Percentiles rank a stretch among this genome's conserved stretches.
phyloP scores from a whole-genome alignment of 202 grass and related monocot species.

The Bolboschoenoplectus hybrid region DNA sequence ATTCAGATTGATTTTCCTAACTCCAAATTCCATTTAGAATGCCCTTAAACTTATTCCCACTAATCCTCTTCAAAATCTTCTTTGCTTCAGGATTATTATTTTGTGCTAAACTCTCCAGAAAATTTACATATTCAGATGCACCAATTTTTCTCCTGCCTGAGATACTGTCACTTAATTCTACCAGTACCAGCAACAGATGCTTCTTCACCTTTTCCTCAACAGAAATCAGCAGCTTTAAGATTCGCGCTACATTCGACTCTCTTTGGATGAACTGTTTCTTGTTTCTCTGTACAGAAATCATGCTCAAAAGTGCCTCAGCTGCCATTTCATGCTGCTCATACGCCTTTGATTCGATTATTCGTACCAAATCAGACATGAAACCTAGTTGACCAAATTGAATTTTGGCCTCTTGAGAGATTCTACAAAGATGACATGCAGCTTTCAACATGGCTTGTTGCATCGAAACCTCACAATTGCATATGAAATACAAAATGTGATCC shows the following conservation, averaged over 20 bases:
- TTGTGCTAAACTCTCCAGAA: conserved; percentile 76
- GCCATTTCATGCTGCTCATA: conserved; percentile 63
- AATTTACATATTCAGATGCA: conserved; percentile 68
- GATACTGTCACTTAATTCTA: conserved; percentile 60
- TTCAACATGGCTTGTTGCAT: conserved; percentile 70
- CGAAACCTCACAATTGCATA: conserved; percentile 52
- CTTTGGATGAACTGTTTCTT: conserved; percentile 71
- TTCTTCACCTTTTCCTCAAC: conserved; percentile 72
- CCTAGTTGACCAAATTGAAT: conserved; percentile 75
- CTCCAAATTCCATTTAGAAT: conserved; percentile 90
- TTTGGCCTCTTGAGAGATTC: conserved; percentile 59
- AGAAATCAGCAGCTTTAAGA: conserved; percentile 59
- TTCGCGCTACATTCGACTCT: conserved; percentile 51
- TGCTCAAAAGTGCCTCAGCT: conserved; percentile 62
- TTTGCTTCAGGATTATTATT: conserved; percentile 65
- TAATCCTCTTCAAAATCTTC: conserved; percentile 86
- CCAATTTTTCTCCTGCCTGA: conserved; percentile 74
- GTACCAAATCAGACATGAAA: conserved; percentile 81
- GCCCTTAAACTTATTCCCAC: conserved; percentile 67
- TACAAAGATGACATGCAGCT: conserved; percentile 54
- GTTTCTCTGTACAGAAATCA: conserved; percentile 76
- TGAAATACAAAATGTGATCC: conserved; percentile 55
- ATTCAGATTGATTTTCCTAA: conserved; percentile 31
- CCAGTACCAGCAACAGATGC: conserved; percentile 68
- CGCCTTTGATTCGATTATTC: conserved; percentile 51